Percentiles rank a stretch among this genome's conserved stretches.
phyloP scores from a whole-genome alignment of 257 asterid species.

The Forsythia suspensa region DNA sequence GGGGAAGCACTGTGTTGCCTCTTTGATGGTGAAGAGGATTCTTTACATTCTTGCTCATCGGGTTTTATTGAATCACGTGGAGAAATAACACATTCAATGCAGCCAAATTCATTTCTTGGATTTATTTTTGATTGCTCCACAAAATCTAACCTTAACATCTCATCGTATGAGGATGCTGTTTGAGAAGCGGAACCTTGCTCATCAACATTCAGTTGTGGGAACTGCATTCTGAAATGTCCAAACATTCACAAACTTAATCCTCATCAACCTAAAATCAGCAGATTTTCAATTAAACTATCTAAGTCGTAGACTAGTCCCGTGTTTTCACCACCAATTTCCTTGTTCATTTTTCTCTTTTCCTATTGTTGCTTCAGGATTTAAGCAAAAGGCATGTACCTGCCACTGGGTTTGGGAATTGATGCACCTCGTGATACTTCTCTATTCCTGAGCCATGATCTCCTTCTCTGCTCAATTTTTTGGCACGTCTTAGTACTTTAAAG shows the following conservation, averaged over 20 bases:
- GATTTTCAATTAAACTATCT: not conserved
- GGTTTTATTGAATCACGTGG: slow-evolving; percentile 54
- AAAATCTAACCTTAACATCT: slow-evolving; percentile 47
- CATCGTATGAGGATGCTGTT: slow-evolving; percentile 48
- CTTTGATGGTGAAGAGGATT: slow-evolving; percentile 49
- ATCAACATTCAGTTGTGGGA: slow-evolving; percentile 42
- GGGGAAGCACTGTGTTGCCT: slow-evolving; percentile 47
- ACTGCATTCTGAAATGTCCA: slow-evolving; percentile 50
- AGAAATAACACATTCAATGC: slow-evolving; percentile 45
- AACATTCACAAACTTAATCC: slow-evolving; percentile 19
- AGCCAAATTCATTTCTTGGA: slow-evolving; percentile 52
- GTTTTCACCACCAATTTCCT: slow-evolving; percentile 3
- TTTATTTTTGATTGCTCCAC: slow-evolving; percentile 52
- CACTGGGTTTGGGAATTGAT: not conserved
- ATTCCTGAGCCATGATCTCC: not conserved
- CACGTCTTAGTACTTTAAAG: slow-evolving; percentile 7
- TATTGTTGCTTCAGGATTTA: not conserved
- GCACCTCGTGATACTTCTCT: not conserved
- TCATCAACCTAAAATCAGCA: slow-evolving; percentile 7
- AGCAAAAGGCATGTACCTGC: not conserved
- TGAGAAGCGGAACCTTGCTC: slow-evolving; percentile 56
- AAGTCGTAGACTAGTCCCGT: not conserved
- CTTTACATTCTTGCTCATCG: slow-evolving; percentile 57
- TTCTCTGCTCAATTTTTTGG: not conserved
- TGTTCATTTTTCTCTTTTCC: not conserved